A percentile compares a stretch with the other conserved stretches of the same genome.
Conservation (phyloP, 2,329 filamentous ascomycete genomes). For the Claviceps sp. region DNA sequence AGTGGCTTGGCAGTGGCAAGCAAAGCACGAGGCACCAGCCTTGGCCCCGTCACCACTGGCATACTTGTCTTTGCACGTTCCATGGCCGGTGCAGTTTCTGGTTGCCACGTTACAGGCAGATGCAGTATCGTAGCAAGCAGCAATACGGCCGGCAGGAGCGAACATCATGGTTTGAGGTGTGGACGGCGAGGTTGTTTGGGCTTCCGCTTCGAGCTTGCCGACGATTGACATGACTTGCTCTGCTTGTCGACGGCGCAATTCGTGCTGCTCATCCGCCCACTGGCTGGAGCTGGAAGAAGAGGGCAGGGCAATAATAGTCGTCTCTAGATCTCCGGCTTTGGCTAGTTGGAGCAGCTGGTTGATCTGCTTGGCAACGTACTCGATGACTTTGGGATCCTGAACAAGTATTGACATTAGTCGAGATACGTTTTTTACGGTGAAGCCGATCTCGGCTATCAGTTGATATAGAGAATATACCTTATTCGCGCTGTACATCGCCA, state of each 20-base stretch:
- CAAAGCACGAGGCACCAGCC: constrained; percentile 49
- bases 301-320: constrained; percentile 42
- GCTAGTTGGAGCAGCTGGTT: constrained; percentile 31
- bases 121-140: constrained; percentile 60
- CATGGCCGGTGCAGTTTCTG: constrained; percentile 70
- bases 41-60: constrained; percentile 26
- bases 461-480: not conserved
- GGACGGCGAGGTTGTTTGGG: constrained; percentile 13
- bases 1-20: constrained; percentile 60
- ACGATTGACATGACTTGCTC: constrained; percentile 32
- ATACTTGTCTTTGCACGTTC: constrained; percentile 59
- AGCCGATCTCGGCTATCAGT: too few relatives aligned
- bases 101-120: constrained; percentile 58
- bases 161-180: constrained; percentile 19
- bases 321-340: constrained; percentile 38
- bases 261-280: constrained; percentile 27
- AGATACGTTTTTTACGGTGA: not conserved
- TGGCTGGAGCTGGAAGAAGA: constrained; percentile 24
- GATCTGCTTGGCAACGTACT: constrained; percentile 30
- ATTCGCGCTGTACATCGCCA: not conserved
- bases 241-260: constrained; percentile 34
- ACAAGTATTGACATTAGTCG: constrained; percentile 11
- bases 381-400: constrained; percentile 28
- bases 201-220: constrained; percentile 14
- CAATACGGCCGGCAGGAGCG: constrained; percentile 34